Conservation (phyloP, 805 yeast genomes). For the Spathaspora gorwiae region DNA sequence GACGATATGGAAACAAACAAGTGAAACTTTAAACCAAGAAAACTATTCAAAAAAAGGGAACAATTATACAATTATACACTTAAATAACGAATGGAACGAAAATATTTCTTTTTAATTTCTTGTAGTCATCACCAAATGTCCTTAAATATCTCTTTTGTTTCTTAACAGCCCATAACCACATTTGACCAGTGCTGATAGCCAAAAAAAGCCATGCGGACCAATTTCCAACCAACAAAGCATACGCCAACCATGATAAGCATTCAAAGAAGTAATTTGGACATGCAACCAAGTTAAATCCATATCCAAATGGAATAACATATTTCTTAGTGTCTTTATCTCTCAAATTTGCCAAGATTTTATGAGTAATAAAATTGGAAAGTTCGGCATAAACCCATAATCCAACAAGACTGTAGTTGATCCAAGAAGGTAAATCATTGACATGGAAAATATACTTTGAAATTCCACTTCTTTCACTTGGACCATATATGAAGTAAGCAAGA, state of each 20-base stretch:
- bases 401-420: slow-evolving; percentile 27
- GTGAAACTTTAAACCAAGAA: not conserved
- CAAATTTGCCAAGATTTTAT: slow-evolving; percentile 57
- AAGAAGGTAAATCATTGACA: slow-evolving; percentile 37
- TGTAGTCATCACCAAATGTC: slow-evolving; percentile 75
- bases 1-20: not conserved
- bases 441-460: slow-evolving; percentile 36
- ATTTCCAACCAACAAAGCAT: slow-evolving; percentile 70
- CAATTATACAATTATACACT: not conserved
- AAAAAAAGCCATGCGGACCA: slow-evolving; percentile 72
- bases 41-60: not conserved
- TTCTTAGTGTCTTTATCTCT: slow-evolving; percentile 50
- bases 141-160: slow-evolving; percentile 67
- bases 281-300: slow-evolving; percentile 75
- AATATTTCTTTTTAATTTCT: slow-evolving; percentile 66
- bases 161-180: slow-evolving; percentile 89
- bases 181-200: slow-evolving; percentile 68
- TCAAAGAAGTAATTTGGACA: slow-evolving; percentile 96
- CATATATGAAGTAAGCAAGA: slow-evolving; percentile 48
- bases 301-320: slow-evolving; percentile 75
- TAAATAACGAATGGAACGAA: slow-evolving; percentile 70
- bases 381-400: slow-evolving; percentile 58
- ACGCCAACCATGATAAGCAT: slow-evolving; percentile 65
- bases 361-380: slow-evolving; percentile 67
- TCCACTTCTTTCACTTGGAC: slow-evolving; percentile 13